Evolutionary conservation across 345 rosid genomes (phyloP).

Genomic region (Boechera stricta): DNA sequence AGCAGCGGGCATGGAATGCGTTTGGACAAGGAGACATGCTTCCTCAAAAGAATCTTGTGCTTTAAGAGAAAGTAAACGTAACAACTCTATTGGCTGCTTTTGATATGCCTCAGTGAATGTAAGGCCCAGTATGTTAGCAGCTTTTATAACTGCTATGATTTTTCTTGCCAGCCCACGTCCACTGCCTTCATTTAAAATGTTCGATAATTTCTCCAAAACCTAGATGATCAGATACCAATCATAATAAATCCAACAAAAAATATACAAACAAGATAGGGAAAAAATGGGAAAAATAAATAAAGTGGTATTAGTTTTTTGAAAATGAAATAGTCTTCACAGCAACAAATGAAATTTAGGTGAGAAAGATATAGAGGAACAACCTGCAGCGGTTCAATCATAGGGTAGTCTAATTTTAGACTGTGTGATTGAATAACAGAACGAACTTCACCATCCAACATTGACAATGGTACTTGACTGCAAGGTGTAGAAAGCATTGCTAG

Average conservation of each 20-base stretch:
- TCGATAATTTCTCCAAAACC: constrained; percentile 80
- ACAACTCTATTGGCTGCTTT: constrained; percentile 85
- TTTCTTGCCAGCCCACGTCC: constrained; percentile 87
- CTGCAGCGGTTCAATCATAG: constrained; percentile 67
- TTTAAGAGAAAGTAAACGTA: constrained; percentile 93
- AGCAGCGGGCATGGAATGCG: constrained; percentile 85
- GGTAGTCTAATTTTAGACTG: constrained; percentile 50
- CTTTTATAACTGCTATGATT: constrained; percentile 81
- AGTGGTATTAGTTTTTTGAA: constrained; percentile 10
- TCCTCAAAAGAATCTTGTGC: constrained; percentile 98
- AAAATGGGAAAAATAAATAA: neutral
- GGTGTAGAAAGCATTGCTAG: constrained; percentile 81
- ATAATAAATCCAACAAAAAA: constrained; percentile 15
- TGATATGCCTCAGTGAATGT: constrained; percentile 87
- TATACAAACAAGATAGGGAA: constrained; percentile 6
- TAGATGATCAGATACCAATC: constrained; percentile 45
- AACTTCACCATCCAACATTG: constrained; percentile 68
- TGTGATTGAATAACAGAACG: constrained; percentile 63
- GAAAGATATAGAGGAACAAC: constrained; percentile 48
- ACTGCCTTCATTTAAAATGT: constrained; percentile 71
- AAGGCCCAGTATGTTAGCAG: constrained; percentile 87
- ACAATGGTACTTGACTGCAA: constrained; percentile 50
- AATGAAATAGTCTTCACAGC: constrained; percentile 23
- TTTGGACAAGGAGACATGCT: constrained; percentile 82
- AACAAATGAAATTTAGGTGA: constrained; percentile 25